Base-by-base conservation (phyloP, 148 eudicot species). In the Rhododendron simsii region DNA sequence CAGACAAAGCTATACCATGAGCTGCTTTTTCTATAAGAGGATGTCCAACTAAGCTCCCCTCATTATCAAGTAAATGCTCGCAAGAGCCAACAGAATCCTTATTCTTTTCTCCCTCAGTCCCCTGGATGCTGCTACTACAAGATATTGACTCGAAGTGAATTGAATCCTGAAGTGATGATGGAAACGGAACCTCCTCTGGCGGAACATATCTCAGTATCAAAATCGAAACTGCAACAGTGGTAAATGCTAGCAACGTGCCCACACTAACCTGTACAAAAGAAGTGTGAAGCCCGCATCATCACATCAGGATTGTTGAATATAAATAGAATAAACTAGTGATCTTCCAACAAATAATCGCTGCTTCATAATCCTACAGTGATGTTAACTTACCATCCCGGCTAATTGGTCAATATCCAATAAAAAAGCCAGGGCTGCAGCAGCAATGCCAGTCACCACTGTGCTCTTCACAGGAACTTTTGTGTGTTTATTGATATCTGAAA, bases 391-490 rank as follows among this genome's bases (percentile, higher is more conserved):
- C 99, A 96, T 96, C 91, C 99, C 98, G 28, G 99, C 93, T 90
- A 96, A 92, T 78, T 92, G 94, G 48, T 95, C 95, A 83, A 96
- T 96, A 86, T 96, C 98, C 99, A 96, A 94, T 89, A 90, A 90
- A 86, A 93, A 93, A 83, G 98, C 92, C 81, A 96, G 88, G 45
- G 85, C 55, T 85, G 98, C 98, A 89, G 98, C 94, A 85, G 92
- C 87, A 21, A 87, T 41, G 78, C 99, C 99, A 73, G 98, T 95
- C 53, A 88, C 89, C 61, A 96, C 61, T 33, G 99, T 96, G 90
- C 99, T 87, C 92, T 96, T 95, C 57, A 95, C 94, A 37, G 99
- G 99, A 84, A 96, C 98, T 86, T 95, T 96, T 39, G 99, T 92
- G 47, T 63, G 88, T 81, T 89, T 87, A 85, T 92, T 92, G 76